phyloP scores from a whole-genome alignment of 495 filamentous ascomycete species.

The Hypoxylon fragiforme region DNA sequence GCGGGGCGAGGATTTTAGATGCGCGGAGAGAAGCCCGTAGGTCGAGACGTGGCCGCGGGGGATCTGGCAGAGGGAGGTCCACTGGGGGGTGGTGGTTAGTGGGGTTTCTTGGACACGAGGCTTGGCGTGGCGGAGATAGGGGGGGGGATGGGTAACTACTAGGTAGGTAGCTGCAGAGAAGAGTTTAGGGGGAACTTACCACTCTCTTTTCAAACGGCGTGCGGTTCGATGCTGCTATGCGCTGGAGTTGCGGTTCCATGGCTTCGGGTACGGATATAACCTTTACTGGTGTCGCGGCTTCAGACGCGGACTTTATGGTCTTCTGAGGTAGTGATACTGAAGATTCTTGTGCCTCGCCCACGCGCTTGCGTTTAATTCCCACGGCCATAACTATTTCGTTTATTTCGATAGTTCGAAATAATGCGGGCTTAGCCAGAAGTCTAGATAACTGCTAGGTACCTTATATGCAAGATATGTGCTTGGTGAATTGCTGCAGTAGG shows the following conservation, averaged over 20 bases:
- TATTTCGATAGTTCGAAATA: not conserved
- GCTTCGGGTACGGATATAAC: slow-evolving; percentile 22
- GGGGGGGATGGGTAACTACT: not conserved
- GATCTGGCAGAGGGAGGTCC: slow-evolving; percentile 68
- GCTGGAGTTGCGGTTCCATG: slow-evolving; percentile 36
- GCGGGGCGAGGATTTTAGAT: slow-evolving; percentile 70
- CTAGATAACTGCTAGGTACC: too few species aligned
- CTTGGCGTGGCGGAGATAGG: too few species aligned
- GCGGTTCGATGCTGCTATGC: slow-evolving; percentile 46
- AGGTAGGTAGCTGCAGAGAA: not conserved
- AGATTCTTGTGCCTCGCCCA: slow-evolving; percentile 3
- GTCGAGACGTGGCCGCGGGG: slow-evolving; percentile 71
- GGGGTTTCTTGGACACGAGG: too few species aligned
- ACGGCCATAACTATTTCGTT: slow-evolving; percentile 14
- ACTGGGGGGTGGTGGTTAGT: too few species aligned
- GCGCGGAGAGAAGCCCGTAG: slow-evolving; percentile 69
- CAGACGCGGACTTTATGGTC: not conserved
- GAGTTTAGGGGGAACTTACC: slow-evolving; percentile 5
- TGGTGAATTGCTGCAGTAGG: too few species aligned
- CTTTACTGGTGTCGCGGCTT: slow-evolving; percentile 1
- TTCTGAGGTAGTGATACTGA: not conserved
- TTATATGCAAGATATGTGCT: too few species aligned
- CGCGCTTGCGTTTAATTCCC: slow-evolving; percentile 31
- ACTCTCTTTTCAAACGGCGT: slow-evolving; percentile 62
- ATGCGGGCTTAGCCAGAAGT: too few species aligned